Conservation (phyloP, 1,139 yeast species). For the Arxiozyma telluris region DNA sequence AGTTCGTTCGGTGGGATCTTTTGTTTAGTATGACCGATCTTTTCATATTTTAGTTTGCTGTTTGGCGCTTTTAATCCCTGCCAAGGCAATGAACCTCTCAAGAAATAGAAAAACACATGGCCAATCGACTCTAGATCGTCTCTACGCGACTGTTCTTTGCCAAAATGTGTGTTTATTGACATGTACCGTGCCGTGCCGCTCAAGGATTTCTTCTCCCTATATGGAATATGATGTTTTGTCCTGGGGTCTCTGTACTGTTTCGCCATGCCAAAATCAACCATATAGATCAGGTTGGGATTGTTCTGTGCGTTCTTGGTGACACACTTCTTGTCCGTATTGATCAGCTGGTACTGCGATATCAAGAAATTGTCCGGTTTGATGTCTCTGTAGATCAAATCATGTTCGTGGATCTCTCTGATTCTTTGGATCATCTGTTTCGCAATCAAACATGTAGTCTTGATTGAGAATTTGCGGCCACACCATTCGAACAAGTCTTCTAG, state of each 20-base stretch:
- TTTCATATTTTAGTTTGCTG: slow-evolving; percentile 91
- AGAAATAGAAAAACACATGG: slow-evolving; percentile 86
- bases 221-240: slow-evolving; percentile 90
- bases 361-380: slow-evolving; percentile 66
- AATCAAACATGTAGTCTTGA: slow-evolving; percentile 82
- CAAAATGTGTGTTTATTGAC: slow-evolving; percentile 88
- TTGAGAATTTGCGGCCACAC: slow-evolving; percentile 87
- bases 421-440: slow-evolving; percentile 95
- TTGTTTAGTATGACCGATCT: slow-evolving; percentile 95
- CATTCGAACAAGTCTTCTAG: slow-evolving; percentile 92
- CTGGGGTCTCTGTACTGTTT: slow-evolving; percentile 92
- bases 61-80: slow-evolving; percentile 97
- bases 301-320: slow-evolving; percentile 45
- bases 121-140: slow-evolving; percentile 95
- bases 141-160: slow-evolving; percentile 92
- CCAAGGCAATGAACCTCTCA: slow-evolving; percentile 97
- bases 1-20: slow-evolving; percentile 40
- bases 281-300: slow-evolving; percentile 94
- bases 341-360: slow-evolving; percentile 37
- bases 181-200: slow-evolving; percentile 98
- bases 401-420: slow-evolving; percentile 88
- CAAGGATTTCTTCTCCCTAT: slow-evolving; percentile 88
- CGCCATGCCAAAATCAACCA: slow-evolving; percentile 93
- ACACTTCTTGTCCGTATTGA: slow-evolving; percentile 13
- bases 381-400: slow-evolving; percentile 86